Evolutionary conservation across 352 stramenopile genomes (phyloP), one percentile per base, ranked within the genome.

Genomic region (Globisporangium camurandrum): DNA sequence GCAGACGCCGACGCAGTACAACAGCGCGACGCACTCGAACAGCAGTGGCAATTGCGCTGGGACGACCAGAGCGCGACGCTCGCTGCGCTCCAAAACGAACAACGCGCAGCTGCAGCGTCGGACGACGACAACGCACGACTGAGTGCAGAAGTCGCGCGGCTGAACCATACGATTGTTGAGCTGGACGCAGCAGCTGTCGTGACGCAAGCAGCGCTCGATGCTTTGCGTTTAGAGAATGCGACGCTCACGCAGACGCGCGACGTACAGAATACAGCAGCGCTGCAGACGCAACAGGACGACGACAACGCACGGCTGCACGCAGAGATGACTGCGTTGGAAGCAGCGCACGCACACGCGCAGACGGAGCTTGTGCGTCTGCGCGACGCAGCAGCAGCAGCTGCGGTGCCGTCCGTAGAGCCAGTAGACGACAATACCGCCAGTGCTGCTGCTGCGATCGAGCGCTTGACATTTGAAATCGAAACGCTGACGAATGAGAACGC

Each of bases 1-100:
- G 40, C 44, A 57, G 7, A 44, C 48, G 16, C 55, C 65, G 34
- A 55, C 39, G 12, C n/a, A n/a, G n/a, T n/a, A n/a, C n/a, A n/a
- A n/a, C n/a, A n/a, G n/a, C 56, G 44, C 41, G 54, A 73, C 7
- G 19, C 56, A n/a, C 54, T 50, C 24, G 22, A 57, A 6, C 54
- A 70, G 41, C 30, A 49, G 14, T 56, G 47, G 54, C 54, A 52
- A 22, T 17, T 40, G 7, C 54, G 49, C 22, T 61, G 54, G 54
- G 36, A 41, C 26, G 54, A 56, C 20, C 54, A 61, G 20, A 42
- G 4, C 17, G n/a, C 47, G 7, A 22, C 19, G 1, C 16, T 52
- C 40, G 48, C 27, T 9, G 33, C 31, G 11, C 37, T 45, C 22
- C 47, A 28, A 39, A 30, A 17, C 2, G 40, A 51, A 17, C n/a